Evolutionary conservation across 2,329 filamentous ascomycete species (phyloP).

Genomic region (Penicillium sp.): DNA sequence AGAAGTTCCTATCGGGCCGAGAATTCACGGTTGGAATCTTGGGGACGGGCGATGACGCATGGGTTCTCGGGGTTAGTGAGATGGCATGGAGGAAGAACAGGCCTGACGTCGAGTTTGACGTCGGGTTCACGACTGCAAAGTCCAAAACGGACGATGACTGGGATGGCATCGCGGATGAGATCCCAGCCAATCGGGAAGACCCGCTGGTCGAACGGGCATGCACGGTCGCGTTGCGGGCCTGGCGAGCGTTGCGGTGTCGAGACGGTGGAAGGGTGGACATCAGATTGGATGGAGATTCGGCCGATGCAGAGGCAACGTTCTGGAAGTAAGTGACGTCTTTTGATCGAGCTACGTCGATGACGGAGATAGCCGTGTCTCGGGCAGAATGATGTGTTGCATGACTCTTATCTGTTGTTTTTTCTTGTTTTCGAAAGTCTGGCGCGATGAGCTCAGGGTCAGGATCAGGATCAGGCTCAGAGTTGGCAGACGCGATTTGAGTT

Average conservation of each 20-base stretch:
- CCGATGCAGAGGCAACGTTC: not conserved
- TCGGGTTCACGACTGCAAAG: not conserved
- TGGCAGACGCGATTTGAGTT: not conserved
- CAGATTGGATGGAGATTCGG: not conserved
- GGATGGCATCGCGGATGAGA: conserved; percentile 11
- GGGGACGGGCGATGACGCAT: conserved; percentile 16
- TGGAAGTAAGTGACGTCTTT: not conserved
- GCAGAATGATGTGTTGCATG: not conserved
- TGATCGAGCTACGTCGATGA: not conserved
- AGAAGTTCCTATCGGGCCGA: conserved; percentile 24
- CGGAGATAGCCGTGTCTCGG: not conserved
- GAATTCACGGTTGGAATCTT: conserved; percentile 28
- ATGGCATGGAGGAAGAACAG: conserved; percentile 7
- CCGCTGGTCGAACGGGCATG: not conserved
- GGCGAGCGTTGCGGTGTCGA: not conserved
- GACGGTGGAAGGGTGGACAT: conserved; percentile 1
- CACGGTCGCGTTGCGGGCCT: not conserved
- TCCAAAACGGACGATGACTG: not conserved
- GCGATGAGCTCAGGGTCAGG: not conserved
- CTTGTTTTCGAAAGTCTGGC: too few species aligned
- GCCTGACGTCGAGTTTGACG: not conserved
- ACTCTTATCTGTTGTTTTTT: not conserved
- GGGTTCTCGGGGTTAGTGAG: conserved; percentile 20
- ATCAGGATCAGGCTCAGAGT: not conserved
- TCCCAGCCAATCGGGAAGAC: conserved; percentile 15